These are phyloP conservation scores for Podila horticola DNA, from an alignment of 192 early-diverging fungal genomes.

Conservation along the genomic window DNA sequence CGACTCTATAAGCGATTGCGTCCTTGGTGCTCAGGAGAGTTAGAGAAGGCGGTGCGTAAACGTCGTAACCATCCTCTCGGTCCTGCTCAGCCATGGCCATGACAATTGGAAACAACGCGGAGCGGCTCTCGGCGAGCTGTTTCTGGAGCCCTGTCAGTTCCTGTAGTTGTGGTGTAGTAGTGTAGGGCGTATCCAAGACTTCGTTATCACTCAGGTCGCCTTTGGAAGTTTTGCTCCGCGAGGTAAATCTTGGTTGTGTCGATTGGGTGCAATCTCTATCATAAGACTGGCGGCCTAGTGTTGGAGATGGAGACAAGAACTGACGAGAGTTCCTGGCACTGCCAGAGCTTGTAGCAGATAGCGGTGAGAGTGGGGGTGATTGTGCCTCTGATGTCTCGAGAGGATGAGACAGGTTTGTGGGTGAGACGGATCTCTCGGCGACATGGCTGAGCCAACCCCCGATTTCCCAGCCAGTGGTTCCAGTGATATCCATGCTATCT, in stretches of 20 bases:
- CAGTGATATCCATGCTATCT: not conserved
- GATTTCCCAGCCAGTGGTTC: not conserved
- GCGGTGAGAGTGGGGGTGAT: not conserved
- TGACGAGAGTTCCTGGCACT: not conserved
- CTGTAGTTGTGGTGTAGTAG: not conserved
- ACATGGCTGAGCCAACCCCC: not conserved
- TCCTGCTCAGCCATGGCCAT: conserved; percentile 4
- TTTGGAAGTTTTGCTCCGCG: not conserved
- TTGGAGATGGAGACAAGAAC: not conserved
- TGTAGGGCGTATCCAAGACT: not conserved
- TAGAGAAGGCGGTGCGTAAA: not conserved
- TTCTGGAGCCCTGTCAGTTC: conserved; percentile 2
- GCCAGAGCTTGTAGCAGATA: not conserved
- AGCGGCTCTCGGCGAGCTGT: conserved; percentile 1
- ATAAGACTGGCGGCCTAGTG: not conserved
- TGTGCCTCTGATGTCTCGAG: not conserved
- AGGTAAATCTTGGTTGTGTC: not conserved
- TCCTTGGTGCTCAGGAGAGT: not conserved
- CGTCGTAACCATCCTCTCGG: not conserved
- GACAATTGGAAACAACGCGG: not conserved
- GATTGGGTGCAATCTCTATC: not conserved
- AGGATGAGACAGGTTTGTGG: not conserved
- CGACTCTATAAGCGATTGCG: not conserved
- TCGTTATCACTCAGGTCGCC: not conserved
- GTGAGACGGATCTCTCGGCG: not conserved